Conservation (phyloP, 768 basidiomycete species). For the Epithele typhae region DNA sequence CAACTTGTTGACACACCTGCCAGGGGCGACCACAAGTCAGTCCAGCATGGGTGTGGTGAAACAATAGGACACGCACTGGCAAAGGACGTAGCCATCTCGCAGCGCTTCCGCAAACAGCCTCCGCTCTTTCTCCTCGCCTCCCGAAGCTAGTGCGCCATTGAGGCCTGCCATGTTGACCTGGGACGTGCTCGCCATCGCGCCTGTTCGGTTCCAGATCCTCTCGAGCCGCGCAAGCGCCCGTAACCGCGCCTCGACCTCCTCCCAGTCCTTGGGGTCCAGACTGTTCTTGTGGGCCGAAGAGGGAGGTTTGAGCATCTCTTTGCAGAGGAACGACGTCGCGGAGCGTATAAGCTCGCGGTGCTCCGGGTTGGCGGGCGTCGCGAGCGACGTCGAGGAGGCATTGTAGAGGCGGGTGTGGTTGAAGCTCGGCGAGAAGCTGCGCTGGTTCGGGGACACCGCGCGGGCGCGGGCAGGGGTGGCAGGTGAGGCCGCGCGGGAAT, state of each 20-base stretch:
- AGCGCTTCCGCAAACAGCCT: slow-evolving; percentile 70
- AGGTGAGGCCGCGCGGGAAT: slow-evolving; percentile 37
- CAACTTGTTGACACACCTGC: slow-evolving; percentile 77
- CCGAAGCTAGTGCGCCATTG: slow-evolving; percentile 36
- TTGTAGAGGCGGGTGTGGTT: slow-evolving; percentile 54
- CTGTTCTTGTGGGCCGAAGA: slow-evolving; percentile 47
- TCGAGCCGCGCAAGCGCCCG: slow-evolving; percentile 62
- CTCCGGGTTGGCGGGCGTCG: slow-evolving; percentile 44
- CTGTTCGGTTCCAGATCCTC: slow-evolving; percentile 71
- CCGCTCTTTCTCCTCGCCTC: slow-evolving; percentile 74
- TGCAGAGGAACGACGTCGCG: slow-evolving; percentile 61
- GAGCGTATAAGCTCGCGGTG: slow-evolving; percentile 65
- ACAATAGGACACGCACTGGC: slow-evolving; percentile 63
- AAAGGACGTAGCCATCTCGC: slow-evolving; percentile 81
- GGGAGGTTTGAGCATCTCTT: slow-evolving; percentile 62
- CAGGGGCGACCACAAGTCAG: neutral
- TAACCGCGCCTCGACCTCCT: slow-evolving; percentile 69
- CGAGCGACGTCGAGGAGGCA: slow-evolving; percentile 55
- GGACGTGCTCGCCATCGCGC: slow-evolving; percentile 39
- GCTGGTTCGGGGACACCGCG: slow-evolving; percentile 24
- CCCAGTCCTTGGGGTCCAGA: slow-evolving; percentile 54
- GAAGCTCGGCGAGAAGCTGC: slow-evolving; percentile 31
- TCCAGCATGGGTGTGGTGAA: neutral
- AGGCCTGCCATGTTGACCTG: slow-evolving; percentile 28
- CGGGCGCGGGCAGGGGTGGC: slow-evolving; percentile 43